phyloP scores from a whole-genome alignment of 306 rosid genomes.

The Coriaria nepalensis region DNA sequence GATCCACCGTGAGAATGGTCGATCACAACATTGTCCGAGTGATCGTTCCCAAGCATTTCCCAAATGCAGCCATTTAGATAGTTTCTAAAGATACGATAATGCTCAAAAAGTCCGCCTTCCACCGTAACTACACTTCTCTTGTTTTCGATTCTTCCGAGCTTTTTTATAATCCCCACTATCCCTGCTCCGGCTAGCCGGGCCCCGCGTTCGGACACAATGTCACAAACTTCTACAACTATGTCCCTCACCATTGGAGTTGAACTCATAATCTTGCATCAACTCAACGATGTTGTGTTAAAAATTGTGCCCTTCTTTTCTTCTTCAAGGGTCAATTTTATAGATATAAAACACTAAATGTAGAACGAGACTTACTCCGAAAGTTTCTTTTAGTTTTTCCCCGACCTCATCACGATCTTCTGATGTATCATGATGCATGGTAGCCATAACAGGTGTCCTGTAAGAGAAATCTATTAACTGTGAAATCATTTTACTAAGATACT shows the following conservation, averaged over 20 bases:
- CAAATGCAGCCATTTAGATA: constrained; percentile 54
- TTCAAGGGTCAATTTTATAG: too few relatives aligned
- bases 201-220: constrained; percentile 53
- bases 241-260: constrained; percentile 31
- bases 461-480: not conserved
- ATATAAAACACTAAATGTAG: too few relatives aligned
- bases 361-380: constrained; percentile 35
- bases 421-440: constrained; percentile 73
- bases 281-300: too few relatives aligned
- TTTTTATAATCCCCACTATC: constrained; percentile 50
- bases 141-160: constrained; percentile 39
- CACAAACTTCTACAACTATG: constrained; percentile 57
- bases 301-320: too few relatives aligned
- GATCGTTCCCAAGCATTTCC: constrained; percentile 67
- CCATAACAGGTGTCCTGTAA: constrained; percentile 50
- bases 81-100: constrained; percentile 52
- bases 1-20: constrained; percentile 65
- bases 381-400: constrained; percentile 38
- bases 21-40: constrained; percentile 43
- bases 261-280: constrained; percentile 23
- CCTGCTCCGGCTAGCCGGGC: constrained; percentile 61
- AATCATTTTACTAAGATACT: not conserved
- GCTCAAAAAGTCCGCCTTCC: constrained; percentile 65
- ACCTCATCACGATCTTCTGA: constrained; percentile 45
- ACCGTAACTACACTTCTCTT: constrained; percentile 44